Conservation (phyloP, 352 stramenopile species). For the Pythium apleroticum region DNA sequence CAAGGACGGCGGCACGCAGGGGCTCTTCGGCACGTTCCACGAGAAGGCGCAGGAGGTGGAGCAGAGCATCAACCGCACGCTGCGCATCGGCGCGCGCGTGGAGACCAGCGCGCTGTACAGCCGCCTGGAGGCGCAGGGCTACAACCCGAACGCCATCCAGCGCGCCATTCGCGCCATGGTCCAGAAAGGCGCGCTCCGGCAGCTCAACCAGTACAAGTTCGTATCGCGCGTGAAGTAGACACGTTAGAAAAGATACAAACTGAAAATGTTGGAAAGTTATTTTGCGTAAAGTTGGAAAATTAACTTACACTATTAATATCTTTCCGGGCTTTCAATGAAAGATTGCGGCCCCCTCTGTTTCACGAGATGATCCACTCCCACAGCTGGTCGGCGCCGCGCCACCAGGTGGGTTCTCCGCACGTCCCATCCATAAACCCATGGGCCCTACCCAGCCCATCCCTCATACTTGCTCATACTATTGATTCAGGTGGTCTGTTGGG, state of each 20-base stretch:
- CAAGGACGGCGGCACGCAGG: conserved; percentile 86
- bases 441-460: background rate
- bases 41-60: conserved; percentile 84
- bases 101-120: conserved; percentile 82
- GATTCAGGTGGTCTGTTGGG: background rate
- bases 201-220: conserved; percentile 89
- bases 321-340: background rate
- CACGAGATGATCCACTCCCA: background rate
- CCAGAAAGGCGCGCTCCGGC: conserved; percentile 74
- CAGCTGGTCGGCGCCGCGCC: background rate
- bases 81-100: conserved; percentile 77
- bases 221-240: conserved; percentile 71
- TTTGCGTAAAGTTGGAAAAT: background rate
- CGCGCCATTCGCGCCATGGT: conserved; percentile 85
- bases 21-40: conserved; percentile 75
- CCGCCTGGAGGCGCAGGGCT: conserved; percentile 77
- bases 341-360: conserved; percentile 5
- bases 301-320: no score
- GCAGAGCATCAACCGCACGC: conserved; percentile 79
- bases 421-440: background rate
- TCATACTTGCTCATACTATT: background rate
- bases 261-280: background rate
- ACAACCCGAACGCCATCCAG: conserved; percentile 86
- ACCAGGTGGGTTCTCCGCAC: background rate
- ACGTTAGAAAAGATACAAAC: background rate